phyloP scores from a whole-genome alignment of 2,329 filamentous ascomycete species.

The Exophiala mesophila region DNA sequence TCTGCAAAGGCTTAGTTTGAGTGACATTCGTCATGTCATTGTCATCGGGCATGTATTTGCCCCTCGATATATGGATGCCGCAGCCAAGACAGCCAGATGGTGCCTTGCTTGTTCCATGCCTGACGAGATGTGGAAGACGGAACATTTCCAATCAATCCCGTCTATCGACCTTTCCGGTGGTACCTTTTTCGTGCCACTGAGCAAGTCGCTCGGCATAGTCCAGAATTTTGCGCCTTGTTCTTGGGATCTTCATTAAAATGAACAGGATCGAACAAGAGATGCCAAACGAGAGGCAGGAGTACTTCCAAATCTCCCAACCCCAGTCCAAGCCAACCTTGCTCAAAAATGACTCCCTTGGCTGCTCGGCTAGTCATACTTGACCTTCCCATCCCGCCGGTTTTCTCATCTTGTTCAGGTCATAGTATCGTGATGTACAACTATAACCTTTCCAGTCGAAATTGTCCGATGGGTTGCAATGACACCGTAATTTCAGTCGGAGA shows the following conservation, averaged over 20 bases:
- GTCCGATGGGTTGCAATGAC: slow-evolving; percentile 89
- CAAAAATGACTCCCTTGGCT: slow-evolving; percentile 13
- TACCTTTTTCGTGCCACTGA: slow-evolving; percentile 24
- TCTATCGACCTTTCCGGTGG: background rate
- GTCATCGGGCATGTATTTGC: no score
- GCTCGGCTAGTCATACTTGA: slow-evolving; percentile 44
- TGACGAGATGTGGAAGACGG: no score
- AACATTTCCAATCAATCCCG: slow-evolving; percentile 4
- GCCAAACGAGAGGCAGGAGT: slow-evolving; percentile 17
- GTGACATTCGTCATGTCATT: no score
- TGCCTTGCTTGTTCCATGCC: background rate
- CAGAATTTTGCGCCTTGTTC: slow-evolving; percentile 25
- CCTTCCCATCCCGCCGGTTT: slow-evolving; percentile 84
- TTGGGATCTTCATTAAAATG: slow-evolving; percentile 21
- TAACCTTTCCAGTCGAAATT: slow-evolving; percentile 99
- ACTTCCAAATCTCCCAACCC: slow-evolving; percentile 17
- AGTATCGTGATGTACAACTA: slow-evolving; percentile 86
- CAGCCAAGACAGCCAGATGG: background rate
- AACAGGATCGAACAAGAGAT: slow-evolving; percentile 18
- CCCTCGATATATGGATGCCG: no score
- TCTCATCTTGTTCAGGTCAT: slow-evolving; percentile 70
- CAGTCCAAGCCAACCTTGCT: slow-evolving; percentile 6
- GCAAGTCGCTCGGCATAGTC: slow-evolving; percentile 19
- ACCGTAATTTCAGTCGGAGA: slow-evolving; percentile 75
- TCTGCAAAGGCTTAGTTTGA: no score